Percentiles rank a stretch among this genome's conserved stretches.
These are phyloP conservation scores for Coniochaeta sp. DNA, from an alignment of 2,329 filamentous ascomycete genomes.

Conservation along the genomic window DNA sequence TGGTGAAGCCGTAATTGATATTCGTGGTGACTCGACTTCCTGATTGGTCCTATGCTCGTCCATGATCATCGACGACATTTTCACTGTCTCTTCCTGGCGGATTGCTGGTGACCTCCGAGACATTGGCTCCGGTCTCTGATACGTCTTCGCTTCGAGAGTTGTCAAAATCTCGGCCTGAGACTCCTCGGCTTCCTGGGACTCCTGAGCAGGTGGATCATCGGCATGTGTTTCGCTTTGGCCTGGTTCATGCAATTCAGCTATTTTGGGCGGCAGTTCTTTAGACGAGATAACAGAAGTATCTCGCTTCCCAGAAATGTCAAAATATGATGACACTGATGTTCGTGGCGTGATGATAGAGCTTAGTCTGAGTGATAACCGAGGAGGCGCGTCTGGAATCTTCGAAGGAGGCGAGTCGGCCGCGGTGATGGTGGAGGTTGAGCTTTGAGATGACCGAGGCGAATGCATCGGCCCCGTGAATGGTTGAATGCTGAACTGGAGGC, in stretches of 20 bases:
- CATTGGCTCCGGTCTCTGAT: not conserved
- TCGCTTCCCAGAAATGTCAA: conserved; percentile 13
- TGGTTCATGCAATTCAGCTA: not conserved
- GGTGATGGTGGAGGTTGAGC: conserved; percentile 12
- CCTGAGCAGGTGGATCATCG: not conserved
- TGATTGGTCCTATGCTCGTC: not conserved
- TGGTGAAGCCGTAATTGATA: not conserved
- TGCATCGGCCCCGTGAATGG: conserved; percentile 16
- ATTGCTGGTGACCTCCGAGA: not conserved
- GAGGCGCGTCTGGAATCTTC: conserved; percentile 13
- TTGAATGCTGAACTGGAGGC: conserved; percentile 18
- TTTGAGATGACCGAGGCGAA: conserved; percentile 14
- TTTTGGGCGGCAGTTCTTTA: not conserved
- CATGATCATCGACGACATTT: not conserved
- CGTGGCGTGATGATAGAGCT: conserved; percentile 13
- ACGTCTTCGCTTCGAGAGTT: not conserved
- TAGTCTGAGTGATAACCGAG: conserved; percentile 17
- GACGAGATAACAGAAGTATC: not conserved
- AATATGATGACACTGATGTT: conserved; percentile 11
- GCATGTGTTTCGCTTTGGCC: not conserved
- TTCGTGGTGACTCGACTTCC: not conserved
- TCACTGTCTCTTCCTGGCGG: not conserved
- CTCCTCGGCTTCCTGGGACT: not conserved
- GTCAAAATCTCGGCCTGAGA: not conserved
- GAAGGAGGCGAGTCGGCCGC: conserved; percentile 12